Conservation (phyloP, 352 stramenopile genomes). For the Elongisporangium undulatum region DNA sequence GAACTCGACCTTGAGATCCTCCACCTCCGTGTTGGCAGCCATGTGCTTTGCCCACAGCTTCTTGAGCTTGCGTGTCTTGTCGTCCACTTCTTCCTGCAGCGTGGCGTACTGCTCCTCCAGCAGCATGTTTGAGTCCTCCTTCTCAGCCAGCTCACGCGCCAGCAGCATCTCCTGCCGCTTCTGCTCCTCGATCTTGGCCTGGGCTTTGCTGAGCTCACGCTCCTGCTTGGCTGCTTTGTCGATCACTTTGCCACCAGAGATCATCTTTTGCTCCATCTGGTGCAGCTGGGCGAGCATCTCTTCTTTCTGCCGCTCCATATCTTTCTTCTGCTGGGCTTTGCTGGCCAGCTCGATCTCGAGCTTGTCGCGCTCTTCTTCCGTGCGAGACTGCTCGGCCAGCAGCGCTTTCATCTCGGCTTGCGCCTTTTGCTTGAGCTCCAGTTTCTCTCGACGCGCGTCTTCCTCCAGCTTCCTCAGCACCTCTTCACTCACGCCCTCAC, state of each 20-base stretch:
- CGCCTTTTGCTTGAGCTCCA: slow-evolving; percentile 62
- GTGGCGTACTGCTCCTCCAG: slow-evolving; percentile 90
- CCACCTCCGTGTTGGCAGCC: slow-evolving; percentile 82
- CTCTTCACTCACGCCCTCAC: slow-evolving; percentile 67
- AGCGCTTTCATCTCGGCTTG: slow-evolving; percentile 83
- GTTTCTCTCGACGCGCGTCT: slow-evolving; percentile 69
- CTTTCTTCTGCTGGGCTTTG: slow-evolving; percentile 79
- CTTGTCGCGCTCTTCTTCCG: slow-evolving; percentile 82
- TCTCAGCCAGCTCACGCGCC: slow-evolving; percentile 88
- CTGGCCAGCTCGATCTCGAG: slow-evolving; percentile 83
- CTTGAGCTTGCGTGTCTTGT: slow-evolving; percentile 95
- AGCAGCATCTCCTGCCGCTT: slow-evolving; percentile 79
- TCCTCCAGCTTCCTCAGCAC: slow-evolving; percentile 76
- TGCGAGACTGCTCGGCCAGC: slow-evolving; percentile 79
- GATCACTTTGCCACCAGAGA: slow-evolving; percentile 93
- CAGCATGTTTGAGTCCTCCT: slow-evolving; percentile 91
- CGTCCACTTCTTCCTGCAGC: slow-evolving; percentile 89
- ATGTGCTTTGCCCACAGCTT: slow-evolving; percentile 95
- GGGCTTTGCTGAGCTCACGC: slow-evolving; percentile 84
- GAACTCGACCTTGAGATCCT: slow-evolving; percentile 93
- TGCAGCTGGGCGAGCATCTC: slow-evolving; percentile 90
- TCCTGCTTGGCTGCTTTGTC: slow-evolving; percentile 94
- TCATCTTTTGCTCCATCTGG: slow-evolving; percentile 69
- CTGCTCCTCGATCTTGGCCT: slow-evolving; percentile 87
- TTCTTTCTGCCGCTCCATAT: slow-evolving; percentile 84